Evolutionary conservation across 2,329 filamentous ascomycete genomes (phyloP), one percentile per base, ranked within the genome.

Genomic region (Nemania diffusa): DNA sequence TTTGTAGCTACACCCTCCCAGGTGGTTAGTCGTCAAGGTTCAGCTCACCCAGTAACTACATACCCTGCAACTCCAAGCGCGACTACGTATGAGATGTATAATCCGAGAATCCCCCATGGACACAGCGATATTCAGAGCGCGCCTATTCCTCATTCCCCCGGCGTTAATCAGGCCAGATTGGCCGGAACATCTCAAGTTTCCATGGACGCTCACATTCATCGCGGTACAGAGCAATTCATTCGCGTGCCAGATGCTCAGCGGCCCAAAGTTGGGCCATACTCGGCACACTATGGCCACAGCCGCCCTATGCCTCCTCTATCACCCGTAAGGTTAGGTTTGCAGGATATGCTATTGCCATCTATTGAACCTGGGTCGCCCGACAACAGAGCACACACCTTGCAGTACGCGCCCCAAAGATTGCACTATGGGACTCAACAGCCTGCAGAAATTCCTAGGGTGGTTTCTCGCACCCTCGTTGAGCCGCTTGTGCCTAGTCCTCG

Each of bases 221-320:
- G 58, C 34, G 59, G 62, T 34, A 69, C 70, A 37, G 68, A 74
- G 46, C 62, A 69, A 57, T 70, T 73, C 34, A 72, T 73, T 51
- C 71, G 72, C 58, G 59, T 73, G 24, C 67, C 69, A 29, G 75
- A 77, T 42, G 61, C 59, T 57, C 65, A 73, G 42, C 68, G 64
- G 29, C 74, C 77, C 75, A 77, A 78, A 78, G 77, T 77, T 77
- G 77, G 77, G 76, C 69, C 69, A 42, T 66, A 68, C 24, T 65
- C 67, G 17, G 64, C 67, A 32, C 60, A 37, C 58, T 62, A 58
- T 42, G 61, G 29, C 63, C 70, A 69, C 24, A 20, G 53, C 22
- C 69, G 62, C 53, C 48, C 71, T 26, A 27, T 69, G n/a, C 52
- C 58, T 62, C 68, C 74, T 51, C 40, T 76, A 34, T 73, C 74